Evolutionary conservation across 2,329 filamentous ascomycete genomes (phyloP), one percentile per base, ranked within the genome.

Genomic region (Trichoderma atroviride): DNA sequence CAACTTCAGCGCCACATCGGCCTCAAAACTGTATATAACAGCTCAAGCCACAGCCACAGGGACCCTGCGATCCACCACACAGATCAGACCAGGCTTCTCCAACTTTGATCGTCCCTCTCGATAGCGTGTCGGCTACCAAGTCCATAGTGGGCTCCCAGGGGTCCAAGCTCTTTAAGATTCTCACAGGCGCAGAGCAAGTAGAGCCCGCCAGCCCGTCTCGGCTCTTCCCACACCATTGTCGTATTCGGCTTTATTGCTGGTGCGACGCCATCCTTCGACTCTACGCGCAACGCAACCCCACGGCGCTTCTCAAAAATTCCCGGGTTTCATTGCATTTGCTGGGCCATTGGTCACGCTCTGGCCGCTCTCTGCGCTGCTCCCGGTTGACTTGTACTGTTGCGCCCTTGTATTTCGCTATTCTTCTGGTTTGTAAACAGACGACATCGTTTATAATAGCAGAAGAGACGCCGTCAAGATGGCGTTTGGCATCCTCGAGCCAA

Each of bases 401-500:
- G 33, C 19, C 11, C 24, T 52, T 69, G 53, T 52, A 33, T 50
- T 19, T 53, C 24, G n/a, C n/a, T 11, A 62, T 60, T 52, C 19
- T 62, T 69, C 58, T 40, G 61, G 63, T 16, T 13, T 3, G 5
- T 14, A 53, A 60, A 24, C 13, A 53, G 9, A 19, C 22, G 24
- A 53, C 50, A 6, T 53, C 2, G 22, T 35, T 70, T 64, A 31
- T 22, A 35, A 19, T 5, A 11, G 9, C 10, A 14, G 22, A 43
- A 40, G 57, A 33, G 40, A 13, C 4, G 1, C 50, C 24, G 27
- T 40, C 74, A 73, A 72, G 68, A 82, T 82, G 81, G 76, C 76
- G 31, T 84, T 96, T 72, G 91, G 92, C 63, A 88, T 96, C 70
- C 84, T 96, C 70, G 89, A 94, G 75, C 87, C 91, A 76, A 84